Conservation (phyloP, 768 basidiomycete species). For the Asterophora parasitica region DNA sequence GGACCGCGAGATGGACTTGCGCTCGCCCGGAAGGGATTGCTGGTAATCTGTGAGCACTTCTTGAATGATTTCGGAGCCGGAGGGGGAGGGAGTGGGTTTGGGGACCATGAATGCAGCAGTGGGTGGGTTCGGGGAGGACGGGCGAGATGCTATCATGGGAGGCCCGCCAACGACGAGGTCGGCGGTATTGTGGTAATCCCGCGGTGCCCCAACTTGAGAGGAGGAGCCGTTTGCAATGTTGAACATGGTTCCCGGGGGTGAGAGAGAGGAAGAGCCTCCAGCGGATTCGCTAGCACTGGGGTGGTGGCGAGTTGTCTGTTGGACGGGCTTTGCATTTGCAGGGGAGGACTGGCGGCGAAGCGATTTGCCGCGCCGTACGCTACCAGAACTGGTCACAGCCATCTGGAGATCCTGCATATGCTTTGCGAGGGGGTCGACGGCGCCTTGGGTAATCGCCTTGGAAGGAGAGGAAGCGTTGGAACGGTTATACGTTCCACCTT, state of each 20-base stretch:
- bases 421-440: slow-evolving; percentile 60
- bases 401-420: slow-evolving; percentile 60
- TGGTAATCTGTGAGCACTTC: slow-evolving; percentile 74
- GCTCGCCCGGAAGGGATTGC: slow-evolving; percentile 85
- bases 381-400: slow-evolving; percentile 40
- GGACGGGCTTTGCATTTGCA: slow-evolving; percentile 19
- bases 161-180: slow-evolving; percentile 76
- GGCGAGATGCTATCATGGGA: slow-evolving; percentile 50
- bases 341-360: slow-evolving; percentile 26
- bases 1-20: slow-evolving; percentile 51
- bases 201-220: slow-evolving; percentile 31
- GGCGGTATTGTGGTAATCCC: slow-evolving; percentile 73
- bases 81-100: slow-evolving; percentile 37
- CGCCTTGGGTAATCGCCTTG: slow-evolving; percentile 24
- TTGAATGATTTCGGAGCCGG: slow-evolving; percentile 56
- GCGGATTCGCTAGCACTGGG: slow-evolving; percentile 18
- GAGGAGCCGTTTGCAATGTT: slow-evolving; percentile 13
- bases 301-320: slow-evolving; percentile 20
- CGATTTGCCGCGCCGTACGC: slow-evolving; percentile 39
- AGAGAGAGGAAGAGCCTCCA: slow-evolving; percentile 26
- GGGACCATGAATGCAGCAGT: slow-evolving; percentile 77
- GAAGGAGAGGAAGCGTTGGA: slow-evolving; percentile 22
- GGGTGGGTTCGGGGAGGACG: slow-evolving; percentile 69
- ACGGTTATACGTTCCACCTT: slow-evolving; percentile 24
- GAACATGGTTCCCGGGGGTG: slow-evolving; percentile 26